Evolutionary conservation across 441 rosid genomes (phyloP), one percentile per base, ranked within the genome.

Genomic region (Viola pubescens): DNA sequence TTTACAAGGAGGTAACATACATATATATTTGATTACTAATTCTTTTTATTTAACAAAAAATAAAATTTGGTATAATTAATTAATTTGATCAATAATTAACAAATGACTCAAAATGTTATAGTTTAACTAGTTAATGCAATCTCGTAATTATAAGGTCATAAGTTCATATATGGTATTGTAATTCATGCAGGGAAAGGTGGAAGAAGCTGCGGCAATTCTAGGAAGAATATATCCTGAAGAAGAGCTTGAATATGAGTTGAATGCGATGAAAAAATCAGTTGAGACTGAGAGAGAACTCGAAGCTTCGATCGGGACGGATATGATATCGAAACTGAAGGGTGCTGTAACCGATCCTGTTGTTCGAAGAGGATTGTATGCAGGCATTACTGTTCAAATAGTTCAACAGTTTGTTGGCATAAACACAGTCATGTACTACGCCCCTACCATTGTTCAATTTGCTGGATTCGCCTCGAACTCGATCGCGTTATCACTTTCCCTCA

Each of bases 331-430:
- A 62, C 52, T 87, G 39, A 87, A 73, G 70, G 81, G 80, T 41
- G 92, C 85, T 9, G 69, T 78, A 2, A 61, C 58, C 4, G 80
- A 84, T 56, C 54, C 44, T 0, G 69, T 78, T 1, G 94, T 89
- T 7, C 69, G 97, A 11, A 73, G 91, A 58, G 98, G 85, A 53
- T 85, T 89, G 8, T 85, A 82, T 1, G 98, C 97, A 0, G 97
- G 97, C 2, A 71, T 91, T 37, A 84, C 89, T 0, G 91, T 84
- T 10, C 97, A 89, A 56, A 90, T 87, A 38, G 92, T 85, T 13
- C 95, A 89, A 53, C 97, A 89, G 67, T 89, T 87, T 56, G 87
- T 82, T 4, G 98, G 98, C 34, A 92, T 89, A 69, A 92, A 92
- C 73, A 87, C 95, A 0, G 95, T 85, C 39, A 84, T 91, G 94